Evolutionary conservation across 2,329 filamentous ascomycete species (phyloP).

Genomic region (Cladosporium velox): DNA sequence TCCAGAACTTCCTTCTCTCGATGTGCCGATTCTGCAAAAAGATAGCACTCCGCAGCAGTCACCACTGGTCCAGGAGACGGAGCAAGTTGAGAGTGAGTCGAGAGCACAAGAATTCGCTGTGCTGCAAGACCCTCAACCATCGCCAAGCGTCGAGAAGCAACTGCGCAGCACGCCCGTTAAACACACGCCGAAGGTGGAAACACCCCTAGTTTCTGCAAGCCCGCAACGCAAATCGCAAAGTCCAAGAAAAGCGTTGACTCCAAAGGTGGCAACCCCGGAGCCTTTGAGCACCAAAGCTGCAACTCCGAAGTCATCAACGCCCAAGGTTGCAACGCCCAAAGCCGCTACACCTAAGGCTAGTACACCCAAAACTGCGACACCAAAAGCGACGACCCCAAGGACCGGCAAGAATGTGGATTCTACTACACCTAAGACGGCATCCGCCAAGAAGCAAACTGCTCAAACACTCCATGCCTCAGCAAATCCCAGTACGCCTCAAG

Average conservation of each 20-base stretch:
- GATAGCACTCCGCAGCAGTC: not conserved
- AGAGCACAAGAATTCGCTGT: constrained; percentile 25
- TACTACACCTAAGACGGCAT: constrained; percentile 10
- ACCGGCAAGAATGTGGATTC: not conserved
- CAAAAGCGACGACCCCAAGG: not conserved
- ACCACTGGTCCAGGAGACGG: not conserved
- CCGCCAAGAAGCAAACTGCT: not conserved
- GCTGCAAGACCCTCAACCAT: constrained; percentile 28
- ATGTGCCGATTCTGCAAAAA: not conserved
- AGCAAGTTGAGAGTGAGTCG: constrained; percentile 20
- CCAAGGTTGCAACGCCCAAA: constrained; percentile 7
- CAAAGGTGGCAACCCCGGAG: not conserved
- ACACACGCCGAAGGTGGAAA: constrained; percentile 24
- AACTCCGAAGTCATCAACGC: constrained; percentile 15
- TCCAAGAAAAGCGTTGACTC: constrained; percentile 17
- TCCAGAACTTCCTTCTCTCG: constrained; percentile 27
- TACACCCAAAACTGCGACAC: not conserved
- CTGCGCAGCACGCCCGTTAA: constrained; percentile 28
- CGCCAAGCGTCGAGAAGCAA: constrained; percentile 34
- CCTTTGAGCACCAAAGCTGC: not conserved
- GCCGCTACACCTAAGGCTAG: not conserved
- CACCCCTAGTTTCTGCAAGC: not conserved
- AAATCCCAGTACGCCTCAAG: constrained; percentile 9
- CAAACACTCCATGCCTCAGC: not conserved
- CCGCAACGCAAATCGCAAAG: constrained; percentile 18